Percentiles rank a stretch among this genome's conserved stretches.
These are phyloP conservation scores for Acanthamoeba sp. DNA, from an alignment of 208 protist species.

Conservation along the genomic window DNA sequence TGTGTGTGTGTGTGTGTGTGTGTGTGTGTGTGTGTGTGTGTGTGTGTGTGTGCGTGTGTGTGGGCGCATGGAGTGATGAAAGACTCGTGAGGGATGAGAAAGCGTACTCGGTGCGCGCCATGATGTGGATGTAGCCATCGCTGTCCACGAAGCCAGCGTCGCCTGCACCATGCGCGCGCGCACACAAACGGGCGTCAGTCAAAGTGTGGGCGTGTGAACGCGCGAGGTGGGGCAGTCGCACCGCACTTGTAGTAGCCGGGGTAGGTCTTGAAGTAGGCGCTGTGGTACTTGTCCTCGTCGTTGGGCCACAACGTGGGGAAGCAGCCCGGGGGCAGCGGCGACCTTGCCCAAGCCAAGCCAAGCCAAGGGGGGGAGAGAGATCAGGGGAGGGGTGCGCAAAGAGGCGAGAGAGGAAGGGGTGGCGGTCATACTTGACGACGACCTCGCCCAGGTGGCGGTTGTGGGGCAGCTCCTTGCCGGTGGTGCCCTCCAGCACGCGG, in stretches of 20 bases:
- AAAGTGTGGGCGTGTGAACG: not conserved
- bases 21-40: no score
- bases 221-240: not conserved
- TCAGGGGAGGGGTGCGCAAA: not conserved
- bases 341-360: not conserved
- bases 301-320: conserved; percentile 76
- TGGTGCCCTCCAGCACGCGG: not conserved
- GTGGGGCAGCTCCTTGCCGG: conserved; percentile 14
- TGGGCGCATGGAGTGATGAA: no score
- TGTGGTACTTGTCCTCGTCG: conserved; percentile 39
- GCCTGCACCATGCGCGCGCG: no score
- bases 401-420: not conserved
- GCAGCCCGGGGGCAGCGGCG: conserved; percentile 76
- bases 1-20: no score
- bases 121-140: conserved; percentile 81
- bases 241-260: conserved; percentile 28
- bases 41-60: no score
- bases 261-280: conserved; percentile 52
- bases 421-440: not conserved
- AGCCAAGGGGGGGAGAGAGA: not conserved
- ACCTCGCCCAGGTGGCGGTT: conserved; percentile 52
- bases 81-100: no score
- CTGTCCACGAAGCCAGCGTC: conserved; percentile 80
- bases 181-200: no score
- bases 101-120: conserved; percentile 78